Base-by-base conservation (phyloP, 108 stramenopile species). In the Cyclotella distinguenda region DNA sequence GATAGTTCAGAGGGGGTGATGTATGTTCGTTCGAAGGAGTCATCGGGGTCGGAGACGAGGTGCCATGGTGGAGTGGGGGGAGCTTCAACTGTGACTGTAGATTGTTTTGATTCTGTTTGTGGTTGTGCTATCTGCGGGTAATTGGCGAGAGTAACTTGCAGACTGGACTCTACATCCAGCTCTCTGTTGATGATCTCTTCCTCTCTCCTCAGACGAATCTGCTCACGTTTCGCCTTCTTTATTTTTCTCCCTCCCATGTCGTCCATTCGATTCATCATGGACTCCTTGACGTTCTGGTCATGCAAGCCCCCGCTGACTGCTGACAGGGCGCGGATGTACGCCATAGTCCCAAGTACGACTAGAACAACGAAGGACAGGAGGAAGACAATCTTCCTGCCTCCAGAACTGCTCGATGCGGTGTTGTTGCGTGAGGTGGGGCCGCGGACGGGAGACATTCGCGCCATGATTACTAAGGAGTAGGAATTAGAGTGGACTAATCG, bases 1-100 rank as follows among this genome's bases (percentile, higher is more conserved):
- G 1, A 13, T 19, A n/a, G 11, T 23, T 51, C 32, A 34, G 36
- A 22, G 47, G 57, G 33, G 19, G 68, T 62, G 49, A 76, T 54
- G 63, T 65, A 71, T 54, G 45, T 77, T 15, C 75, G 75, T 52
- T 77, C 75, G 48, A 77, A 77, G 38, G 70, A 77, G 54, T 77
- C 69, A 38, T 77, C 75, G 48, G 70, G 70, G 27, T 77, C 75
- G 64, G 30, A 36, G 18, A 30, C 75, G 9, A 77, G 18, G 54
- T 64, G 58, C 68, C 68, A 77, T 28, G 69, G 58, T 25, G 73
- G 73, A 18, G 73, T 74, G n/a, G 73, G 73, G 15, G 64, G 64
- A 15, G 69, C 51, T n/a, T 54, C 18, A 27, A 26, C 35, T 34
- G 52, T 34, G 6, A 2, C n/a, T 54, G 12, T 32, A 6, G 23